A percentile compares a stretch with the other conserved stretches of the same genome.
phyloP scores from a whole-genome alignment of 2,329 filamentous ascomycete species.

The Dactylellina parvicollis region DNA sequence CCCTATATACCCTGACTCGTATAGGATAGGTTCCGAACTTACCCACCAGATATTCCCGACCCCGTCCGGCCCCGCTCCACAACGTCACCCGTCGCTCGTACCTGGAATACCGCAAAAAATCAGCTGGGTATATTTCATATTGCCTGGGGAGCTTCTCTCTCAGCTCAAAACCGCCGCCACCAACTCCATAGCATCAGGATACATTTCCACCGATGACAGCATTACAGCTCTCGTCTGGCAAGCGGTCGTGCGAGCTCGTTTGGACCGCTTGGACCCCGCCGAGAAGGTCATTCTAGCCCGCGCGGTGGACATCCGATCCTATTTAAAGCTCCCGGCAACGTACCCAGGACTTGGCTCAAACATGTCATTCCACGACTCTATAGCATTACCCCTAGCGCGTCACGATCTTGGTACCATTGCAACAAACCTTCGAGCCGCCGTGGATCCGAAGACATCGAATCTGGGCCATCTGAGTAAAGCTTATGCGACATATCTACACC shows the following conservation, averaged over 20 bases:
- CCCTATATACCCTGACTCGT: slow-evolving; percentile 61
- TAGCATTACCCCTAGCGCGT: slow-evolving; percentile 58
- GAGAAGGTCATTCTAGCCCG: slow-evolving; percentile 62
- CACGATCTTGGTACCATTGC: slow-evolving; percentile 61
- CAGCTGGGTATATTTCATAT: slow-evolving; percentile 65
- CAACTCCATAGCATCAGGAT: slow-evolving; percentile 58
- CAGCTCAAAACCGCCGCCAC: slow-evolving; percentile 63
- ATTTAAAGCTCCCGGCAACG: slow-evolving; percentile 61
- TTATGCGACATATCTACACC: slow-evolving; percentile 62
- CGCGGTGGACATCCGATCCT: slow-evolving; percentile 65
- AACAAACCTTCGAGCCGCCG: slow-evolving; percentile 61
- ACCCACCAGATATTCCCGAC: slow-evolving; percentile 60
- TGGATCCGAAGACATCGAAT: slow-evolving; percentile 61
- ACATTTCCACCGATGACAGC: slow-evolving; percentile 68
- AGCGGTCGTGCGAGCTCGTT: slow-evolving; percentile 62
- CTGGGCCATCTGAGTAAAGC: slow-evolving; percentile 61
- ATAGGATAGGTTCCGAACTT: slow-evolving; percentile 61
- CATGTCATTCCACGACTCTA: slow-evolving; percentile 62
- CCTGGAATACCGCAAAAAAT: slow-evolving; percentile 57
- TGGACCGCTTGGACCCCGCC: slow-evolving; percentile 59
- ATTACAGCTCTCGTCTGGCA: slow-evolving; percentile 67
- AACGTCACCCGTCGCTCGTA: slow-evolving; percentile 47
- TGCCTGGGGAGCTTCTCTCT: slow-evolving; percentile 61
- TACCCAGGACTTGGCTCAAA: slow-evolving; percentile 67
- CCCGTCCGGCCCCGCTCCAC: slow-evolving; percentile 38